Conservation (phyloP, 2,329 filamentous ascomycete genomes). For the Aureobasidium sp. region DNA sequence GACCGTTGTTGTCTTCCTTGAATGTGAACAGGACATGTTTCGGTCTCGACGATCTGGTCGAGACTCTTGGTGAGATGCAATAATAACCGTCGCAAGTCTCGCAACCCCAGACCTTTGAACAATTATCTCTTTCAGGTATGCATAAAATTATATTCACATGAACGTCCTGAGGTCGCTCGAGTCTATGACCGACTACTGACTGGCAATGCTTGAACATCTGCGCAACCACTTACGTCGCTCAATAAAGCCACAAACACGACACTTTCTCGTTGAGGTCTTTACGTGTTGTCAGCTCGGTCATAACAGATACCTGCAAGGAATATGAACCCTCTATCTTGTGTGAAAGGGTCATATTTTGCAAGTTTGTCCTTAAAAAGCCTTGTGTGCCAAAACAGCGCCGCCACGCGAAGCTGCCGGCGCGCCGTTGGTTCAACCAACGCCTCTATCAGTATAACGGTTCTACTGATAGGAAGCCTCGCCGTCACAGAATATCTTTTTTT, state of each 20-base stretch:
- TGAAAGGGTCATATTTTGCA: not conserved
- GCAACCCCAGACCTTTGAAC: not conserved
- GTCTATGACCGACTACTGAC: not conserved
- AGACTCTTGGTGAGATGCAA: not conserved
- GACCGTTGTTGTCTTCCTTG: not conserved
- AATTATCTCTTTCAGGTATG: not conserved
- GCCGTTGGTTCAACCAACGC: constrained; percentile 3
- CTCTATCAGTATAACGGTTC: constrained; percentile 7
- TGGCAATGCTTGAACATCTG: no score
- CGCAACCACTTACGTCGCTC: not conserved
- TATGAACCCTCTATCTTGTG: not conserved
- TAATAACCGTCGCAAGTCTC: not conserved
- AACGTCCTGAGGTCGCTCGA: not conserved
- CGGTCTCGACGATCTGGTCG: not conserved
- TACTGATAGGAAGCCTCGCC: constrained; percentile 9
- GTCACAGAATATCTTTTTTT: not conserved
- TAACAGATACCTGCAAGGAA: not conserved
- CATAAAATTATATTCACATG: not conserved
- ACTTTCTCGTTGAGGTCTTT: not conserved
- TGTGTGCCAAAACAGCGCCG: not conserved
- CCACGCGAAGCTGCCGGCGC: constrained; percentile 7
- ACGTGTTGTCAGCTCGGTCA: not conserved
- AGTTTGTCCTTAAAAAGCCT: not conserved
- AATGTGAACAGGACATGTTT: not conserved
- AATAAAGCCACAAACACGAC: not conserved